Base-by-base conservation (phyloP, 306 rosid species). In the Corylus heterophylla region DNA sequence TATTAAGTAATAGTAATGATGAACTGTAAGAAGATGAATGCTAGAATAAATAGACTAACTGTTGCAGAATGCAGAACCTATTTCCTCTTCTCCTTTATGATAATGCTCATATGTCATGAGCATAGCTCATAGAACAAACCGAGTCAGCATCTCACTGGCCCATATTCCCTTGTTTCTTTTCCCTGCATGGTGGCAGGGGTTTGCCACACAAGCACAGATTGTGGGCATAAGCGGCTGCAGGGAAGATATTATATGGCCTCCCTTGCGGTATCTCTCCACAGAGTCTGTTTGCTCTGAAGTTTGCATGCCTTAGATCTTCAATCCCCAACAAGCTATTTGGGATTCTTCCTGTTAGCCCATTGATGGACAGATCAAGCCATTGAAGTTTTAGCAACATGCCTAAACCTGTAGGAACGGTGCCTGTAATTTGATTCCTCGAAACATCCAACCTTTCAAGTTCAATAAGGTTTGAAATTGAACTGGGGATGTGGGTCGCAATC, bases 261-360 rank as follows among this genome's bases (percentile, higher is more conserved):
- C 85, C 89, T 84, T 95, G 98, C 49, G 99, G 98, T 77, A 95
- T 95, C 87, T 88, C 92, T 31, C 99, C 99, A 69, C 99, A 95
- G 45, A 95, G 81, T 78, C 89, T 90, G 87, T 95, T 95, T 51
- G 98, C 91, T 81, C 98, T 86, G 89, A 95, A 95, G 83, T 81
- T 91, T 75, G 89, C 98, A 74, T 95, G 99, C 86, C 74, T 82
- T 16, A 95, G 85, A 52, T 71, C 83, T 79, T 69, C 71, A 61
- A 95, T 85, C 76, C 90, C 94, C 84, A 93, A 84, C 72, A 95
- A 79, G 86, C 92, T 90, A 68, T 83, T 74, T 75, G 99, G 98
- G 78, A 95, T 84, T 83, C 68, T 81, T 20, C 98, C 98, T 54
- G 96, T 80, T 55, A 95, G 87, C n/a, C 81, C 82, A 72, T 95